These are phyloP conservation scores for Dicorynia guianensis DNA, from an alignment of 306 rosid species.

Conservation along the genomic window DNA sequence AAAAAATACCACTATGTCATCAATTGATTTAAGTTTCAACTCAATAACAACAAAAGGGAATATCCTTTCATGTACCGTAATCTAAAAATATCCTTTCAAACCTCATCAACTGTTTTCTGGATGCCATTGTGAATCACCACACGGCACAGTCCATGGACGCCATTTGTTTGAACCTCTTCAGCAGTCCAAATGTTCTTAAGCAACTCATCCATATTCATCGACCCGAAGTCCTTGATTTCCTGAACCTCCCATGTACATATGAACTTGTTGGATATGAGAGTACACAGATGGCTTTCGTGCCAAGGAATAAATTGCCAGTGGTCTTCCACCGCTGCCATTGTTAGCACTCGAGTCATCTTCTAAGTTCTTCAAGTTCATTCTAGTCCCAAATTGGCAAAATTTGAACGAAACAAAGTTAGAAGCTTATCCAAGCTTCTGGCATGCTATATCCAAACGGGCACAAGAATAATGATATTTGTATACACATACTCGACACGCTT, in stretches of 20 bases:
- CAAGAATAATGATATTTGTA: too few relatives aligned
- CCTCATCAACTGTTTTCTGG: slow-evolving; percentile 93
- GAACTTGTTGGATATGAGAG: slow-evolving; percentile 86
- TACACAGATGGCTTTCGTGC: slow-evolving; percentile 81
- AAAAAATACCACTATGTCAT: too few relatives aligned
- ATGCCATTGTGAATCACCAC: slow-evolving; percentile 52
- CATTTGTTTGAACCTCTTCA: slow-evolving; percentile 83
- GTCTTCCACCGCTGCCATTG: slow-evolving; percentile 41
- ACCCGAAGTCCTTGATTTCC: slow-evolving; percentile 95
- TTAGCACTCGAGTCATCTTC: slow-evolving; percentile 53
- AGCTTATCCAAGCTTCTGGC: slow-evolving; percentile 32
- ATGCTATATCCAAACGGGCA: neutral
- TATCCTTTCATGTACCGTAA: slow-evolving; percentile 37
- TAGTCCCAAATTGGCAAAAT: slow-evolving; percentile 38
- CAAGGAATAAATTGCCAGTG: slow-evolving; percentile 48
- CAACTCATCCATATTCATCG: slow-evolving; percentile 99
- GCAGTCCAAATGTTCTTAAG: slow-evolving; percentile 95
- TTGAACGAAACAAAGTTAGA: slow-evolving; percentile 44
- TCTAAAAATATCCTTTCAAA: slow-evolving; percentile 80
- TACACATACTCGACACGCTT: too few relatives aligned
- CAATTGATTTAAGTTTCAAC: too few relatives aligned
- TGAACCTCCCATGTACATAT: slow-evolving; percentile 72
- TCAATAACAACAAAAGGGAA: too few relatives aligned
- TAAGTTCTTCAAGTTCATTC: slow-evolving; percentile 68
- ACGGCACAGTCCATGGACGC: slow-evolving; percentile 46